Evolutionary conservation across 2,329 filamentous ascomycete genomes (phyloP), one percentile per base, ranked within the genome.

Genomic region (Aspergillus sp.): DNA sequence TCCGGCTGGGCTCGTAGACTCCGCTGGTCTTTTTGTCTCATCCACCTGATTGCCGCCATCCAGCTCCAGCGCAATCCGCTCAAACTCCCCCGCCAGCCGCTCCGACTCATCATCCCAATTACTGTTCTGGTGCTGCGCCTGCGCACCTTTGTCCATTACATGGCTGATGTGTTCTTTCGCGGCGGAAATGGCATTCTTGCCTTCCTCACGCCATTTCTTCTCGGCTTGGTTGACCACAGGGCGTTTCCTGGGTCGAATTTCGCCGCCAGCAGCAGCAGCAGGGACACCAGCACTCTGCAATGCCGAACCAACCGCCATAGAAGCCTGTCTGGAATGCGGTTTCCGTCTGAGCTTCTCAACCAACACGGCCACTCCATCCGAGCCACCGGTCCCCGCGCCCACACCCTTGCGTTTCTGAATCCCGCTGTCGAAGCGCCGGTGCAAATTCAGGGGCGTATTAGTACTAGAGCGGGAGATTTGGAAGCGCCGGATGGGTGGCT

Each of bases 11-110:
- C 19, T 19, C 19, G 19, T 19, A 19, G 19, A 19, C 19, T 19
- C 19, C 19, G 19, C 19, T 19, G 19, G 19, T 19, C 19, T 19
- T 19, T 19, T 19, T 19, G 19, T 19, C 19, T 19, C 34, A 7
- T 52, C 45, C 5, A 3, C 26, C 12, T 28, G 12, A 27, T 45
- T 40, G n/a, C 62, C 60, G 2, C 55, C 54, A 42, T 71, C 67
- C 4, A 72, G 56, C 46, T 73, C 67, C 42, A 71, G 56, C 36
- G 70, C 69, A 44, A 73, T 60, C 41, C 67, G 61, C 42, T 70
- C 65, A 27, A 73, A 59, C 43, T 73, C 68, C 35, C 58, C 50
- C 1, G 68, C 71, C 26, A 73, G 56, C 32, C 63, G 62, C 43
- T 71, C 67, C 8, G 69, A 70, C 29, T 70, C 64, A 47, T 69